Conservation (phyloP, 2,329 filamentous ascomycete species). For the Aspergillus fumigatiaffinis region DNA sequence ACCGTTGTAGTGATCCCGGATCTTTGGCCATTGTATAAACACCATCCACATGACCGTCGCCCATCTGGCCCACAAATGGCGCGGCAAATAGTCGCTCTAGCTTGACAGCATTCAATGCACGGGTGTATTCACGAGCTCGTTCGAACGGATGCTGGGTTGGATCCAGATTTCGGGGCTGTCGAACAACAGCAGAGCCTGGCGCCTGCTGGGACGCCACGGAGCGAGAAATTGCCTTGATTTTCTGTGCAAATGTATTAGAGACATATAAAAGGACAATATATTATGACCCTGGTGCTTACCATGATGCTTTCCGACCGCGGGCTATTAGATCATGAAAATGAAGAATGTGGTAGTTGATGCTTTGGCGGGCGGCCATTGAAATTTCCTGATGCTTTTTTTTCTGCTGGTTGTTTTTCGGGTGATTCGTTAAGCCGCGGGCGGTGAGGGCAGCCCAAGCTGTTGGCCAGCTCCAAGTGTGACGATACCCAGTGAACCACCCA, state of each 20-base stretch:
- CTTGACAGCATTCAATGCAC: slow-evolving; percentile 80
- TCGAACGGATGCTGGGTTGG: slow-evolving; percentile 87
- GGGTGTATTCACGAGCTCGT: slow-evolving; percentile 78
- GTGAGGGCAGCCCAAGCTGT: slow-evolving; percentile 22
- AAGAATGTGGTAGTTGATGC: slow-evolving; percentile 4
- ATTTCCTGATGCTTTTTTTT: slow-evolving; percentile 27
- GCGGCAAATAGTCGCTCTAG: slow-evolving; percentile 87
- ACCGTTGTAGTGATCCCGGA: slow-evolving; percentile 65
- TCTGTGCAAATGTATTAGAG: slow-evolving; percentile 31
- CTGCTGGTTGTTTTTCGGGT: slow-evolving; percentile 20
- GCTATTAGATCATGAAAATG: slow-evolving; percentile 7
- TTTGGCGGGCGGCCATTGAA: slow-evolving; percentile 16
- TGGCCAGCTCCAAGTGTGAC: slow-evolving; percentile 20
- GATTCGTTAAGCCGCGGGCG: slow-evolving; percentile 31
- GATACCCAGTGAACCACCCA: slow-evolving; percentile 8
- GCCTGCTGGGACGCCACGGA: slow-evolving; percentile 45
- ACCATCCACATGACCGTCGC: slow-evolving; percentile 87
- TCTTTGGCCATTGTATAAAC: slow-evolving; percentile 79
- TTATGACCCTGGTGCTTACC: slow-evolving; percentile 20
- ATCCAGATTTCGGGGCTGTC: slow-evolving; percentile 59
- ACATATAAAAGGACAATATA: neutral
- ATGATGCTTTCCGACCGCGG: slow-evolving; percentile 21
- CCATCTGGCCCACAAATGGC: slow-evolving; percentile 82
- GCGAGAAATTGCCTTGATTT: slow-evolving; percentile 54
- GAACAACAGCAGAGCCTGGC: slow-evolving; percentile 43